Evolutionary conservation across 805 yeast genomes (phyloP), one percentile per base, ranked within the genome.

Genomic region (Torulaspora indica): DNA sequence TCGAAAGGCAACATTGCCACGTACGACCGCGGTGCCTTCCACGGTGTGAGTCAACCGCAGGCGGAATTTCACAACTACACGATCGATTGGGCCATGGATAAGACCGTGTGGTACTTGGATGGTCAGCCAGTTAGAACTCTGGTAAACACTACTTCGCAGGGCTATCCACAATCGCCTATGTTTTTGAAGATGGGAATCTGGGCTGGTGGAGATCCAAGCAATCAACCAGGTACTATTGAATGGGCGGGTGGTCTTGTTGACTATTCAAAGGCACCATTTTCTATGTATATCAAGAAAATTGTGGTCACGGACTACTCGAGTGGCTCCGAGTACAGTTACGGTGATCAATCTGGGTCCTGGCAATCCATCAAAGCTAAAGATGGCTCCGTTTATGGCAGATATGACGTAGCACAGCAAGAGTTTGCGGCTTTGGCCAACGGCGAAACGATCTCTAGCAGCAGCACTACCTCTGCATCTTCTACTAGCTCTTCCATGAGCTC

Each of bases 111-210:
- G 89, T 77, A 75, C 45, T 55, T 87, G 20, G 95, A 90, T 57
- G 95, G 91, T 23, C 58, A 51, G 6, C 70, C 73, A 1, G 78
- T 86, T 8, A 79, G 97, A 70, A 76, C 85, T 1, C 67, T 90
- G 42, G 34, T 58, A 8, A 72, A 77, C 45, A 66, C 69, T 44
- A 69, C 81, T 17, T 60, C 77, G 13, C 74, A 78, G 58, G 95
- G 95, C 4, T 90, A 77, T 64, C 97, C 97, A 34, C 95, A 89
- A 68, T 70, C 88, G n/a, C 97, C 97, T 38, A 86, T 89, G 90
- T 74, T 69, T 52, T 61, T 84, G 9, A 73, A 69, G 59, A 69
- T 78, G 49, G 91, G 93, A 52, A 67, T 79, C 25, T 84, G 93
- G 91, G 89, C 89, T 3, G 91, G 90, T 56, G 93, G 93, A 61